phyloP scores from a whole-genome alignment of 2,329 filamentous ascomycete species.

The Pyricularia pennisetigena region DNA sequence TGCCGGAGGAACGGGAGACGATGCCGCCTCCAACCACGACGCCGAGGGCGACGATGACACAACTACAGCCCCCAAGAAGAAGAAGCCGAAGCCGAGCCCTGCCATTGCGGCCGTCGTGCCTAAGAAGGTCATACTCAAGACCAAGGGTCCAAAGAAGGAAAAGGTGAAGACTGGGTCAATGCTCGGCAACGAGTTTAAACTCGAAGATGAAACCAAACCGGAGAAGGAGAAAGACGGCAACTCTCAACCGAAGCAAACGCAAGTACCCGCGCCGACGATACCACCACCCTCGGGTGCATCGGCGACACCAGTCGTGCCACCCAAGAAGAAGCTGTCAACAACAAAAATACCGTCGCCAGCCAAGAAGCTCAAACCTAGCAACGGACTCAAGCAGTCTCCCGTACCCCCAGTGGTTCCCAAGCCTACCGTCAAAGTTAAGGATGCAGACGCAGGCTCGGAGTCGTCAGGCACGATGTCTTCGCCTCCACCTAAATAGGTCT shows the following conservation, averaged over 20 bases:
- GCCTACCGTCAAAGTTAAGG: conserved; percentile 29
- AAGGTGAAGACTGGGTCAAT: conserved; percentile 41
- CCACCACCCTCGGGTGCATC: conserved; percentile 12
- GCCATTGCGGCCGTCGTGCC: conserved; percentile 18
- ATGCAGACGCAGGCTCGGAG: conserved; percentile 40
- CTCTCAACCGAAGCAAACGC: conserved; percentile 9
- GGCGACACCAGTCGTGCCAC: conserved; percentile 25
- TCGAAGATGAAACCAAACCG: conserved; percentile 15
- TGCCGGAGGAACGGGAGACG: conserved; percentile 23
- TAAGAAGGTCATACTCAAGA: conserved; percentile 48
- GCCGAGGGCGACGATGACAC: conserved; percentile 42
- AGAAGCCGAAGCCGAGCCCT: conserved; percentile 43
- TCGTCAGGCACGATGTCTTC: conserved; percentile 47
- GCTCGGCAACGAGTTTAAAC: conserved; percentile 37
- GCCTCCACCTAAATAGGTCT: conserved; percentile 23
- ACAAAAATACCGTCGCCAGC: conserved; percentile 29
- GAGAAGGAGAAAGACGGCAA: neutral
- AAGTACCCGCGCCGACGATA: conserved; percentile 15
- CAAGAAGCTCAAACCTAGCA: conserved; percentile 32
- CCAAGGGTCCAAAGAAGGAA: conserved; percentile 43
- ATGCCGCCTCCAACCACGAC: conserved; percentile 34
- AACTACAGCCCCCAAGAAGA: conserved; percentile 42
- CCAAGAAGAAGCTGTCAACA: conserved; percentile 26
- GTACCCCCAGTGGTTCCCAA: conserved; percentile 39
- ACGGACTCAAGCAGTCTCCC: conserved; percentile 25